Evolutionary conservation across 179 eudicot genomes (phyloP), one percentile per base, ranked within the genome.

Genomic region (Drosera spatulata): DNA sequence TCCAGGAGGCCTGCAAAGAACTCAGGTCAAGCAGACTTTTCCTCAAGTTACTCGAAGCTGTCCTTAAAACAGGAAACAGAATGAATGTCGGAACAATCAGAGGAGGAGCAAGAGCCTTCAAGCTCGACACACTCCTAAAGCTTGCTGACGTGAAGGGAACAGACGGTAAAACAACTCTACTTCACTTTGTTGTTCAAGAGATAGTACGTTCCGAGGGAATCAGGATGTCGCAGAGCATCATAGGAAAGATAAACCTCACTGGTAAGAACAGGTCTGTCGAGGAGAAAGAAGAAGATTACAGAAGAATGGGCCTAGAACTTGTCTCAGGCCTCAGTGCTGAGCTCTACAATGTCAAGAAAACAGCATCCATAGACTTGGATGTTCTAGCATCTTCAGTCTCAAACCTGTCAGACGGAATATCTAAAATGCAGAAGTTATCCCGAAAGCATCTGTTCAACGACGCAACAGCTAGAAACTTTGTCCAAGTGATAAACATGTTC

Each of bases 111-210:
- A 85, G 66, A 63, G 87, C 99, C 39, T 93, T 89, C 55, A 93
- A 89, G 67, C 86, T 93, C 2, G 99, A 93, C 44, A 89, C 99
- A 10, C 79, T 93, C 44, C 73, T 93, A 41, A 93, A 93, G 65
- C 72, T 93, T 41, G 90, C 79, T 53, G 99, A 93, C 56, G 68
- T 93, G 60, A 93, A 89, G 67, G 96, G 93, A 49, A 81, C 96
- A 40, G 99, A 93, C 69, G 96, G 99, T 39, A 89, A 93, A 69
- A 93, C 99, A 5, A 89, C 99, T 43, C 68, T 93, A 63, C 96
- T 93, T 54, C 99, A 93, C 73, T 93, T 93, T 76, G 99, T 93
- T 5, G 99, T 93, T 66, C 99, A 93, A 70, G 99, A 93, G 77
- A 89, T 93, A 37, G 81, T 87, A 66, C 71, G 85, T 64, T 84